phyloP scores from a whole-genome alignment of 1,139 yeast genomes.

The Debaryomyces fabryi region DNA sequence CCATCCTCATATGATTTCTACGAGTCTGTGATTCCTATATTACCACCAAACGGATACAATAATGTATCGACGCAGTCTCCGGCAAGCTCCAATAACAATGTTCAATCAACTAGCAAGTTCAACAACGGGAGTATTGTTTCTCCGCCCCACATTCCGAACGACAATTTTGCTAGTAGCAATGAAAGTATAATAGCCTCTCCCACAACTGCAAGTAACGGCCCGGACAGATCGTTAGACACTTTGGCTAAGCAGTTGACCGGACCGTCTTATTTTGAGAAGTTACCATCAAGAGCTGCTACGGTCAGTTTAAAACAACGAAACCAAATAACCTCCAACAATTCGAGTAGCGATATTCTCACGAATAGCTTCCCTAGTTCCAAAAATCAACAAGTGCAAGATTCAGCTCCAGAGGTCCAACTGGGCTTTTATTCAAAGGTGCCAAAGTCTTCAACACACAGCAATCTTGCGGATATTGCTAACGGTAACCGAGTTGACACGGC shows the following conservation, averaged over 20 bases:
- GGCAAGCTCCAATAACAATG: not conserved
- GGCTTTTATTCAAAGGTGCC: not conserved
- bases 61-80: not conserved
- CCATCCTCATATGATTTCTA: constrained; percentile 46
- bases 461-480: not conserved
- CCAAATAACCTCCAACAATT: constrained; percentile 21
- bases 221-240: constrained; percentile 32
- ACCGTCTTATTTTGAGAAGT: constrained; percentile 42
- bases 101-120: not conserved
- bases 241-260: constrained; percentile 45
- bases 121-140: constrained; percentile 3
- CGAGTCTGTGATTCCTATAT: constrained; percentile 46
- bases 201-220: not conserved
- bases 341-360: constrained; percentile 28
- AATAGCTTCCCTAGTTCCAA: constrained; percentile 9
- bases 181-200: constrained; percentile 7
- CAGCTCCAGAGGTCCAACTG: not conserved
- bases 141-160: constrained; percentile 7
- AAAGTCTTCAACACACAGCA: constrained; percentile 1
- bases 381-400: not conserved
- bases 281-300: constrained; percentile 38
- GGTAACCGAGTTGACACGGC: not conserved
- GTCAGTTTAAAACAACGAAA: constrained; percentile 21
- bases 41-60: constrained; percentile 20
- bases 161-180: constrained; percentile 9